Percentiles rank a stretch among this genome's conserved stretches.
Evolutionary conservation across 805 yeast genomes (phyloP).

Genomic region (Blastobotrys mokoenaii): DNA sequence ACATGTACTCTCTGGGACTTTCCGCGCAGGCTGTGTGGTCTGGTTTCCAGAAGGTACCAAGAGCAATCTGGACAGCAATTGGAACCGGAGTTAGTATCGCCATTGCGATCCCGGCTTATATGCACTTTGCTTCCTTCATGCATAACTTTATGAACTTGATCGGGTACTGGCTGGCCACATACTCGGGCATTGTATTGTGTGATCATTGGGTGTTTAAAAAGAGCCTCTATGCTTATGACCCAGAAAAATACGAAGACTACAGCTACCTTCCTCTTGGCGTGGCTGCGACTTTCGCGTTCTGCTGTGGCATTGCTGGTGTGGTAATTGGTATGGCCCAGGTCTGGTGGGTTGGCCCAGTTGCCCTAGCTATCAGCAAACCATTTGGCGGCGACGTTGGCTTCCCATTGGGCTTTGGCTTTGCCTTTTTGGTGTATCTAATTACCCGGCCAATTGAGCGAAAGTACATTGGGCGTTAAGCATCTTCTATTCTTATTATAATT

Average conservation of each 20-base stretch:
- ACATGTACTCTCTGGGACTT: constrained; percentile 84
- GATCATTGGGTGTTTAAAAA: constrained; percentile 77
- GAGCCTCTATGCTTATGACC: constrained; percentile 46
- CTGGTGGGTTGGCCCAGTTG: constrained; percentile 74
- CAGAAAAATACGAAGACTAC: constrained; percentile 51
- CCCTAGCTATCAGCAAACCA: constrained; percentile 44
- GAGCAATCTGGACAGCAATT: constrained; percentile 70
- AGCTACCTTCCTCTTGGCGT: constrained; percentile 60
- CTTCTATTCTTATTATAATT: no score
- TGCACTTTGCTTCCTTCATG: constrained; percentile 64
- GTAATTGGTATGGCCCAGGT: constrained; percentile 81
- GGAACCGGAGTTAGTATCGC: constrained; percentile 76
- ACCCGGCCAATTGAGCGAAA: constrained; percentile 60
- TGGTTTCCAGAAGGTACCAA: constrained; percentile 64
- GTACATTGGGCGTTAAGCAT: constrained; percentile 35
- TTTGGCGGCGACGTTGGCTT: constrained; percentile 83
- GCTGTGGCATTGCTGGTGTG: constrained; percentile 79
- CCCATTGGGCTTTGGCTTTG: constrained; percentile 61
- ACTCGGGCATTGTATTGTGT: constrained; percentile 62
- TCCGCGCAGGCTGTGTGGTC: constrained; percentile 83
- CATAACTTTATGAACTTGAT: constrained; percentile 83
- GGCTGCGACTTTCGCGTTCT: constrained; percentile 75
- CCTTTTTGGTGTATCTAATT: constrained; percentile 52
- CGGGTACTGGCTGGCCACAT: constrained; percentile 85
- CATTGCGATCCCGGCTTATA: constrained; percentile 82